Percentiles rank a stretch among this genome's conserved stretches.
phyloP scores from a whole-genome alignment of 2,329 filamentous ascomycete species.

The Exophiala spinifera region DNA sequence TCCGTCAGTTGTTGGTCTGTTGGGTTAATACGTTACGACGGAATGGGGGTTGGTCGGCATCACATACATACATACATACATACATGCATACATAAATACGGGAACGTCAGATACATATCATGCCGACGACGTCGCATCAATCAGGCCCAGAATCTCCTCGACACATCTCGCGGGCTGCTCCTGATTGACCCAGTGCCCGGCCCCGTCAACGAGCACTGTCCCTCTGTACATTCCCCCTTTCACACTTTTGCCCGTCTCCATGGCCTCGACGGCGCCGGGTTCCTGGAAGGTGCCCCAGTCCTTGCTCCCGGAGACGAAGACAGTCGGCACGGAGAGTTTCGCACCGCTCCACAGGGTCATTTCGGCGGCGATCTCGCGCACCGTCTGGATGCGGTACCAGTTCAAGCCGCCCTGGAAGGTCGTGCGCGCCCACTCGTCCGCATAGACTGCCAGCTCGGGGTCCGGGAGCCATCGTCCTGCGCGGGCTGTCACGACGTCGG shows the following conservation, averaged over 20 bases:
- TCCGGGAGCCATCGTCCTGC: conserved; percentile 53
- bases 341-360: conserved; percentile 58
- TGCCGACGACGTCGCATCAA: conserved; percentile 9
- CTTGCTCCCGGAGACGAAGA: conserved; percentile 59
- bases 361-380: conserved; percentile 49
- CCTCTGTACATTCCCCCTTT: conserved; percentile 54
- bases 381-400: conserved; percentile 63
- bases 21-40: too few species aligned
- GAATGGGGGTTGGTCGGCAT: too few species aligned
- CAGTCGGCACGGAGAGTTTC: conserved; percentile 59
- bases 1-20: too few species aligned
- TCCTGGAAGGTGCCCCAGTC: conserved; percentile 70
- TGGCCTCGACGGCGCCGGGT: conserved; percentile 60
- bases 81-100: too few species aligned
- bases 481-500: conserved; percentile 13
- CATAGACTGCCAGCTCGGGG: conserved; percentile 59
- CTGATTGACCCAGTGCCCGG: conserved; percentile 69
- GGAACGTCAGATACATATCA: too few species aligned
- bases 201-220: conserved; percentile 53
- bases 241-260: conserved; percentile 52
- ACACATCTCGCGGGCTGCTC: conserved; percentile 58
- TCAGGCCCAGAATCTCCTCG: conserved; percentile 47
- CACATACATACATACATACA: too few species aligned
- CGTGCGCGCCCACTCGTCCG: conserved; percentile 57
- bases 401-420: conserved; percentile 66